These are phyloP conservation scores for Heritiera littoralis DNA, from an alignment of 345 rosid species.

Conservation along the genomic window DNA sequence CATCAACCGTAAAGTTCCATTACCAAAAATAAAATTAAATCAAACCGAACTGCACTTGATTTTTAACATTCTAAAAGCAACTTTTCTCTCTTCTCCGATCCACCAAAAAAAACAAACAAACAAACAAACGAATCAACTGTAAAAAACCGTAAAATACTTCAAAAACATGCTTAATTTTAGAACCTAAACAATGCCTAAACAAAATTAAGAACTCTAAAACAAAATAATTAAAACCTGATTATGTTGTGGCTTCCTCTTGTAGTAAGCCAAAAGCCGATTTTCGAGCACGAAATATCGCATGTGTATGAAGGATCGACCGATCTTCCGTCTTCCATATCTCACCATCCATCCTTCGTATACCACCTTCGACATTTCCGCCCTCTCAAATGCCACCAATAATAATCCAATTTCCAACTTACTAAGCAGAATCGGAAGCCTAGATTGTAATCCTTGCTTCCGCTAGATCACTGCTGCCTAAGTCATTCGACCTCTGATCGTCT, in stretches of 20 bases:
- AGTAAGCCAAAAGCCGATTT: slow-evolving; percentile 87
- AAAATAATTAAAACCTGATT: slow-evolving; percentile 62
- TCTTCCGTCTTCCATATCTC: slow-evolving; percentile 95
- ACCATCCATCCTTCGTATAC: slow-evolving; percentile 99
- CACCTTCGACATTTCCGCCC: slow-evolving; percentile 62
- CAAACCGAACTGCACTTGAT: neutral
- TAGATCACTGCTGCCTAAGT: slow-evolving; percentile 28
- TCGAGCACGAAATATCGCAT: slow-evolving; percentile 97
- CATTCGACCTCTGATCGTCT: slow-evolving; percentile 30
- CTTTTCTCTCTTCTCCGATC: neutral
- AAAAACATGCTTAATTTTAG: neutral
- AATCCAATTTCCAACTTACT: slow-evolving; percentile 11
- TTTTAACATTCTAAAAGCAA: slow-evolving; percentile 15
- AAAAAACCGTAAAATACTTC: neutral
- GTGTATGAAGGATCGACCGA: slow-evolving; percentile 93
- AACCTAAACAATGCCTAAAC: neutral
- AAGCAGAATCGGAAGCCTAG: slow-evolving; percentile 46
- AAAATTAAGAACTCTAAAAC: neutral
- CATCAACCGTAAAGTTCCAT: slow-evolving; percentile 10
- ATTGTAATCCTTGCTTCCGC: slow-evolving; percentile 36
- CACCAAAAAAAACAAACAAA: no score
- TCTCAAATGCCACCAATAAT: slow-evolving; percentile 15
- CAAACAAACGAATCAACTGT: no score
- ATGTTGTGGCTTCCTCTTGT: slow-evolving; percentile 94
- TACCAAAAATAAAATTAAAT: neutral